Conservation (phyloP, 352 stramenopile genomes). For the Sclerospora graminicola region DNA sequence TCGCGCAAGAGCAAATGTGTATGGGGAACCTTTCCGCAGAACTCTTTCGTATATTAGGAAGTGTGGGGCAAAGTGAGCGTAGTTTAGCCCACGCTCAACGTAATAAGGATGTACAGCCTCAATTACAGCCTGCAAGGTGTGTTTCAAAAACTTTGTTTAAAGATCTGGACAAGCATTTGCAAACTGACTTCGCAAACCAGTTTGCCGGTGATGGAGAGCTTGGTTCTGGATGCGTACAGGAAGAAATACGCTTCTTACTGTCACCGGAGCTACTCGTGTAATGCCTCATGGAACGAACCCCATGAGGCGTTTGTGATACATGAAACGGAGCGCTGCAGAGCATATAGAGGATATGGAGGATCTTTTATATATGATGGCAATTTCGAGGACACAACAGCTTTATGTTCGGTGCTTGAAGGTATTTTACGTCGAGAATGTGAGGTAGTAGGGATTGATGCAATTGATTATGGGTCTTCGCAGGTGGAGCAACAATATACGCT, state of each 20-base stretch:
- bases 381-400: constrained; percentile 27
- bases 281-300: constrained; percentile 44
- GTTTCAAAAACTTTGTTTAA: constrained; percentile 47
- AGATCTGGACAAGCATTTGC: constrained; percentile 38
- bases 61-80: background rate
- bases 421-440: constrained; percentile 34
- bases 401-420: constrained; percentile 2
- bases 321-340: constrained; percentile 47
- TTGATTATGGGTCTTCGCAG: constrained; percentile 33
- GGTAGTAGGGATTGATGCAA: constrained; percentile 68
- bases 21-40: too few species aligned
- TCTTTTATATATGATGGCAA: constrained; percentile 39
- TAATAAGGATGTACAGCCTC: background rate
- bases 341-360: too few species aligned
- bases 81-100: background rate
- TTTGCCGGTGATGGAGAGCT: constrained; percentile 65
- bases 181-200: too few species aligned
- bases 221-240: constrained; percentile 57
- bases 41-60: constrained; percentile 14
- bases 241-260: constrained; percentile 77
- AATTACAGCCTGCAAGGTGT: constrained; percentile 13
- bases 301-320: constrained; percentile 67
- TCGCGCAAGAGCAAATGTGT: too few species aligned
- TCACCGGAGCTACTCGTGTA: constrained; percentile 59
- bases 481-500: constrained; percentile 37